Evolutionary conservation across 257 asterid species (phyloP), one percentile per base, ranked within the genome.

Genomic region (Plantago ovata): DNA sequence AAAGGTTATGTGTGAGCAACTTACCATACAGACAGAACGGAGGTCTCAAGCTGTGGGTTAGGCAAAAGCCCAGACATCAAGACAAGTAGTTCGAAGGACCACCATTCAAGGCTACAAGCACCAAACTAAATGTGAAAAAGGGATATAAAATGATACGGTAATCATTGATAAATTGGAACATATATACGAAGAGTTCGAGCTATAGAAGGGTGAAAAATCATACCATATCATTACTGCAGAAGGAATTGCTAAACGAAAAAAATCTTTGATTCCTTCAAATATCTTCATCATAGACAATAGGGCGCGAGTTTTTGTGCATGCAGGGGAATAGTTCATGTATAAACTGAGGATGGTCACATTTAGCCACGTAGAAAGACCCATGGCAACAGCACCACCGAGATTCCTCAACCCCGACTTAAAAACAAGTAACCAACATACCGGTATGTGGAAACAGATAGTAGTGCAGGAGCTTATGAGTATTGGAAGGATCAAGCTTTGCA

Each of bases 31-130:
- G 95, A 84, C 3, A 89, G 63, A 55, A 86, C 95, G 4, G 97
- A 89, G 72, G 95, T 66, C 69, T 89, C 97, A 53, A 89, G 95
- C 80, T 82, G 84, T 1, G 97, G 97, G 65, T 89, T 86, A 21
- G 95, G 93, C 28, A 86, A 69, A 28, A 86, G 69, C 49, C 97
- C 95, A 0, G 95, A 83, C 20, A 86, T 81, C 76, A 86, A 81
- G 62, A 86, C 65, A 11, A 89, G 72, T 28, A 86, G 75, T 82
- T 89, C 95, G 70, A 70, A 89, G 16, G 95, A 83, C 97, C 94
- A 89, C 94, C 89, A 84, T 53, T 83, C 84, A 4, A 86, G 81
- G 49, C 97, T 89, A 62, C 74, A 63, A 41, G n/a, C n/a, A n/a
- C n/a, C n/a, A n/a, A n/a, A n/a, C n/a, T n/a, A n/a, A n/a, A n/a